phyloP scores from a whole-genome alignment of 768 basidiomycete species.

The Lentinula sp. region DNA sequence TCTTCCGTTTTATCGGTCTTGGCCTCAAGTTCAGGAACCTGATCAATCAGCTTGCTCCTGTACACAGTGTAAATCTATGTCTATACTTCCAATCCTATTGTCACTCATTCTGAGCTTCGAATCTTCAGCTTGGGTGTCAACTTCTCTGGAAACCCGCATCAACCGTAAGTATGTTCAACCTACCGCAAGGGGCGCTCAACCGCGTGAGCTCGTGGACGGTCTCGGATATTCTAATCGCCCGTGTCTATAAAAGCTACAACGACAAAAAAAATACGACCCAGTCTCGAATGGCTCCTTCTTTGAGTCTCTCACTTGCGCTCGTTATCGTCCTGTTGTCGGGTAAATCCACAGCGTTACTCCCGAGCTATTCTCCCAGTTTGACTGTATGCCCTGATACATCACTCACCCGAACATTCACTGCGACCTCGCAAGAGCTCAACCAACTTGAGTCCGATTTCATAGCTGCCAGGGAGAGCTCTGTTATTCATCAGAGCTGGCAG shows the following conservation, averaged over 20 bases:
- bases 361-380: constrained; percentile 45
- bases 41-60: too few species aligned
- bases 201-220: background rate
- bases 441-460: constrained; percentile 45
- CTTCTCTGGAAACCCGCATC: background rate
- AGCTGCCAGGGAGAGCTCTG: constrained; percentile 27
- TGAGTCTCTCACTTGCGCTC: background rate
- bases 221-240: background rate
- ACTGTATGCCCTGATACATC: constrained; percentile 46
- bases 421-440: constrained; percentile 45
- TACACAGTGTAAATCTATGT: too few species aligned
- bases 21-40: too few species aligned
- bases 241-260: background rate
- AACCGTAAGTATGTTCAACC: background rate
- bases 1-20: too few species aligned
- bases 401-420: constrained; percentile 46
- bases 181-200: background rate
- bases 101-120: too few species aligned
- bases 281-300: background rate
- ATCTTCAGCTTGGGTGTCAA: too few species aligned
- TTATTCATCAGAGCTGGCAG: constrained; percentile 44
- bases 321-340: background rate
- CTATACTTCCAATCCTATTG: too few species aligned
- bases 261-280: background rate
- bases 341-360: constrained; percentile 12